These are phyloP conservation scores for Spathaspora arborariae DNA, from an alignment of 805 yeast species.

Conservation along the genomic window DNA sequence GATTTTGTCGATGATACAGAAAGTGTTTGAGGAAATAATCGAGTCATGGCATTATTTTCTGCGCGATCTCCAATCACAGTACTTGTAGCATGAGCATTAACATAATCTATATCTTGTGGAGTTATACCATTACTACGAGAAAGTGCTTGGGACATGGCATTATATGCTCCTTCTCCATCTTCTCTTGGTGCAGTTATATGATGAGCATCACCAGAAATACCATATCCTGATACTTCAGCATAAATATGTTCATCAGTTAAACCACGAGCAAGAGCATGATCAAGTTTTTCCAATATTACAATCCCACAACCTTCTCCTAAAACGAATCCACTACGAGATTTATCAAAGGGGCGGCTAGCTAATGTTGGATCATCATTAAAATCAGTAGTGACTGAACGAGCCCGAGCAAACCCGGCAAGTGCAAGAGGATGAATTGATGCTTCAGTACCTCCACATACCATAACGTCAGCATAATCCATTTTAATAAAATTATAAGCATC, in stretches of 20 bases:
- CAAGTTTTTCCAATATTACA: slow-evolving; percentile 68
- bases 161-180: slow-evolving; percentile 77
- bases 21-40: slow-evolving; percentile 42
- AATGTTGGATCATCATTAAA: slow-evolving; percentile 57
- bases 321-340: slow-evolving; percentile 77
- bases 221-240: slow-evolving; percentile 85
- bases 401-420: slow-evolving; percentile 86
- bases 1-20: slow-evolving; percentile 84
- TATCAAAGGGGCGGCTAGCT: slow-evolving; percentile 88
- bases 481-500: slow-evolving; percentile 82
- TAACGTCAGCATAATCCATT: slow-evolving; percentile 77
- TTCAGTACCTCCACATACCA: slow-evolving; percentile 95
- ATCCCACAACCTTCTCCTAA: slow-evolving; percentile 92
- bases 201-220: slow-evolving; percentile 84
- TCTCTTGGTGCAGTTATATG: slow-evolving; percentile 91
- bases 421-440: slow-evolving; percentile 83
- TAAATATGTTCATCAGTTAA: slow-evolving; percentile 51
- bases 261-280: slow-evolving; percentile 68
- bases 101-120: slow-evolving; percentile 57
- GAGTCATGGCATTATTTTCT: slow-evolving; percentile 70
- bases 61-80: slow-evolving; percentile 87
- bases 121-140: slow-evolving; percentile 42
- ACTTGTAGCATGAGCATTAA: slow-evolving; percentile 97
- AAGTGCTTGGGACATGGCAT: slow-evolving; percentile 80
- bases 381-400: slow-evolving; percentile 69